Base-by-base conservation (phyloP, 805 yeast genomes). In the Yarrowia porcina region DNA sequence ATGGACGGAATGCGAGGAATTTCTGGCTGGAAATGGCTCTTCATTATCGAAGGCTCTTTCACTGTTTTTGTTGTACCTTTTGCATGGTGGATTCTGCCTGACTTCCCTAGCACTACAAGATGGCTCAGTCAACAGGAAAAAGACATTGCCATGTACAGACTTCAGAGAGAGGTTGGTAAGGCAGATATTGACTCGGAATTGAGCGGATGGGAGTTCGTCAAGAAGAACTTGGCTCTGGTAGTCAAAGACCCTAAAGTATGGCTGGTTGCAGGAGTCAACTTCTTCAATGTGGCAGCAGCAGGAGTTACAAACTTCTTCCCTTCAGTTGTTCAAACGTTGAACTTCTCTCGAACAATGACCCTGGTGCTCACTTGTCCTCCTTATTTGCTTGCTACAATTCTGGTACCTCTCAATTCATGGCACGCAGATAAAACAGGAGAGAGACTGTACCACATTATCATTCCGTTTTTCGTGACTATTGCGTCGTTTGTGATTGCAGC, bases 231-330 rank as follows among this genome's bases (percentile, higher is more conserved):
- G 30, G 23, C 21, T 18, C 36, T 67, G 50, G 72, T 72, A 2
- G 28, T 66, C 27, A 59, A 44, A 8, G 73, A 70, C 54, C 42
- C 45, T 44, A 70, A 70, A 59, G 68, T 68, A 9, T 63, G 67
- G 61, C 52, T 61, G n/a, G 60, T 63, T 13, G 41, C 63, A 15
- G 64, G 62, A 4, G 59, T 68, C 39, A 54, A 69, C 62, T 67
- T 67, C 42, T 78, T 77, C 71, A 72, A 80, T 25, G 86, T 81
- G 59, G 84, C 83, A 28, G 85, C 86, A 38, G 80, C 83, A 66
- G 86, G 86, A 70, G 85, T 83, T 45, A 81, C 85, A 18, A 80
- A 82, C 69, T 83, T 82, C 70, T 84, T 83, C 76, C 88, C 88
- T 25, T 77, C 86, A 0, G 83, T 85, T 30, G 87, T 85, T 17